Conservation (phyloP, 495 filamentous ascomycete genomes). For the Xylona heveae region DNA sequence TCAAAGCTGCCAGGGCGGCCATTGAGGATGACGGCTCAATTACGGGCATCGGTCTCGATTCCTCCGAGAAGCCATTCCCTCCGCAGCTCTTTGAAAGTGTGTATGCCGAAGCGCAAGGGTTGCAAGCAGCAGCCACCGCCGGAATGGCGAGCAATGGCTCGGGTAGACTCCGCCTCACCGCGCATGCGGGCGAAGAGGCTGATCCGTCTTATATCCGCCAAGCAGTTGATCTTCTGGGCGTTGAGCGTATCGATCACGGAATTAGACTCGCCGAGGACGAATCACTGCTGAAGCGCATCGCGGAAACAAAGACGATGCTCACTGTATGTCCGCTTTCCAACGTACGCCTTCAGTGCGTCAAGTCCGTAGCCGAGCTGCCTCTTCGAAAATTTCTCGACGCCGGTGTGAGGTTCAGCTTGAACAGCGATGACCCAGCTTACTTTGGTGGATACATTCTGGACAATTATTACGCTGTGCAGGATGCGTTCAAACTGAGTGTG, state of each 20-base stretch:
- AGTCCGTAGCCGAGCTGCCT: constrained; percentile 33
- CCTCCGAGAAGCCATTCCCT: constrained; percentile 38
- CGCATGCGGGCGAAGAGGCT: constrained; percentile 61
- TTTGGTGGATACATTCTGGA: constrained; percentile 60
- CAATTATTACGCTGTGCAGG: constrained; percentile 58
- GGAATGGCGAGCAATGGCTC: too few relatives aligned
- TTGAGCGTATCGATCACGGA: constrained; percentile 51
- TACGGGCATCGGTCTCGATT: constrained; percentile 45
- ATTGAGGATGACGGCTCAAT: constrained; percentile 29
- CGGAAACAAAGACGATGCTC: constrained; percentile 30
- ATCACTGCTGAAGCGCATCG: constrained; percentile 34
- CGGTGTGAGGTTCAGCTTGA: constrained; percentile 46
- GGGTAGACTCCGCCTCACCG: constrained; percentile 40
- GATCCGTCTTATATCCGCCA: constrained; percentile 40
- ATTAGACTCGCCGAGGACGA: constrained; percentile 40
- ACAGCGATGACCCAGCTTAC: constrained; percentile 64
- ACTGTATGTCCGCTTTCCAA: constrained; percentile 60
- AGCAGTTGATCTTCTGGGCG: constrained; percentile 34
- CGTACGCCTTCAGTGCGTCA: constrained; percentile 37
- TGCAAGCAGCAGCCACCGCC: too few relatives aligned
- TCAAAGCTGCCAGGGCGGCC: constrained; percentile 25
- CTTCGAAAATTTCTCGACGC: constrained; percentile 40
- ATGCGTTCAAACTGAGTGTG: constrained; percentile 37
- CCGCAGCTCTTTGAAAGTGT: constrained; percentile 40
- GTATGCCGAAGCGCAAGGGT: constrained; percentile 31